Percentiles rank a stretch among this genome's conserved stretches.
phyloP scores from a whole-genome alignment of 1,284 basidiomycete species.

The Tremellales sp. region DNA sequence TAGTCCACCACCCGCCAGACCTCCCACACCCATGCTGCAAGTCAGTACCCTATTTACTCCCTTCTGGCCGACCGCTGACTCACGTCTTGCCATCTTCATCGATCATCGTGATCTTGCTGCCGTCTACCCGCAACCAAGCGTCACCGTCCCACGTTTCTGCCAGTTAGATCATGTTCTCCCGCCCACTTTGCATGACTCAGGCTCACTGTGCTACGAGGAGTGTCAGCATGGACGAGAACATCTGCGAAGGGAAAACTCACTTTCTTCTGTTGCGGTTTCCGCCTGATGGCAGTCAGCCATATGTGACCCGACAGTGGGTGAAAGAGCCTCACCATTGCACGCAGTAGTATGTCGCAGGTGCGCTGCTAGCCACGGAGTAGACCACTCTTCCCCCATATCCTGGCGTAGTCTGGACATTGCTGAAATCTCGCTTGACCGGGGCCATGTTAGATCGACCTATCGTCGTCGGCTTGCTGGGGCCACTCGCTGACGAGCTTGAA shows the following conservation, averaged over 20 bases:
- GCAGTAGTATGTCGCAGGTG: conserved; percentile 28
- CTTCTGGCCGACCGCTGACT: conserved; percentile 6
- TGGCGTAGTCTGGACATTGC: background rate
- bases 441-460: too few relatives aligned
- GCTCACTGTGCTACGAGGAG: conserved; percentile 1
- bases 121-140: conserved; percentile 57
- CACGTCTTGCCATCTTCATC: conserved; percentile 50
- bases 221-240: background rate
- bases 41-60: too few relatives aligned
- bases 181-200: background rate
- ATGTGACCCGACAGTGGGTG: background rate
- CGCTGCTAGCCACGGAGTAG: conserved; percentile 10
- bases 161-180: too few relatives aligned
- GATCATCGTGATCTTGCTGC: conserved; percentile 50
- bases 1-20: conserved; percentile 21
- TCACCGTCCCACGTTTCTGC: conserved; percentile 51
- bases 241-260: conserved; percentile 35
- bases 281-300: conserved; percentile 28
- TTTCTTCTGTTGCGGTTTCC: conserved; percentile 48
- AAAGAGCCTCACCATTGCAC: conserved; percentile 42
- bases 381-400: conserved; percentile 18
- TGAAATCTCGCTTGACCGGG: too few relatives aligned
- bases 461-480: too few relatives aligned
- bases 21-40: conserved; percentile 28
- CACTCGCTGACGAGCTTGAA: background rate